Percentiles rank a stretch among this genome's conserved stretches.
Conservation (phyloP, 495 filamentous ascomycete species). For the Xylaria flabelliformis region DNA sequence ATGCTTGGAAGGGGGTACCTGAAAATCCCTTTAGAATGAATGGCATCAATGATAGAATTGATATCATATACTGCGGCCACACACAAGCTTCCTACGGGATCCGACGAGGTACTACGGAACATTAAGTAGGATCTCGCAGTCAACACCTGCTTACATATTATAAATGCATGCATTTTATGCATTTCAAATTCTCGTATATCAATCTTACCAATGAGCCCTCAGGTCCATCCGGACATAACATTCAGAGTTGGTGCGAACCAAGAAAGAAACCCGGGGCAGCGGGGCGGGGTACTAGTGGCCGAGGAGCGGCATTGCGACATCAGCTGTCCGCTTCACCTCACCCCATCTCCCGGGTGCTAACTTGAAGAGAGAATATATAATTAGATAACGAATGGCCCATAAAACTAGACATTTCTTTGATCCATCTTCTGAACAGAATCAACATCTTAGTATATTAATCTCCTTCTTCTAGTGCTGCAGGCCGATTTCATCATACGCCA, state of each 20-base stretch:
- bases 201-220: slow-evolving; percentile 5
- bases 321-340: slow-evolving; percentile 31
- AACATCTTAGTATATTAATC: background rate
- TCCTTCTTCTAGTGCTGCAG: too few relatives aligned
- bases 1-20: background rate
- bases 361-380: background rate
- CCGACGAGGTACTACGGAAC: background rate
- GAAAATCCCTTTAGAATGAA: background rate
- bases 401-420: background rate
- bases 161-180: background rate
- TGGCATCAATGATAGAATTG: background rate
- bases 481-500: background rate
- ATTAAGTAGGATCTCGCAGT: background rate
- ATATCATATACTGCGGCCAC: background rate
- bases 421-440: background rate
- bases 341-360: slow-evolving; percentile 26
- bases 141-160: background rate
- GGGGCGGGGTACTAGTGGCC: slow-evolving; percentile 18
- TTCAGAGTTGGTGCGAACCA: background rate
- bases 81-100: background rate
- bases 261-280: background rate
- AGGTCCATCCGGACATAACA: background rate
- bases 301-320: slow-evolving; percentile 44
- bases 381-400: background rate
- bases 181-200: background rate